Percentiles rank a stretch among this genome's conserved stretches.
These are phyloP conservation scores for Stemphylium lycopersici DNA, from an alignment of 2,329 filamentous ascomycete species.

Conservation along the genomic window DNA sequence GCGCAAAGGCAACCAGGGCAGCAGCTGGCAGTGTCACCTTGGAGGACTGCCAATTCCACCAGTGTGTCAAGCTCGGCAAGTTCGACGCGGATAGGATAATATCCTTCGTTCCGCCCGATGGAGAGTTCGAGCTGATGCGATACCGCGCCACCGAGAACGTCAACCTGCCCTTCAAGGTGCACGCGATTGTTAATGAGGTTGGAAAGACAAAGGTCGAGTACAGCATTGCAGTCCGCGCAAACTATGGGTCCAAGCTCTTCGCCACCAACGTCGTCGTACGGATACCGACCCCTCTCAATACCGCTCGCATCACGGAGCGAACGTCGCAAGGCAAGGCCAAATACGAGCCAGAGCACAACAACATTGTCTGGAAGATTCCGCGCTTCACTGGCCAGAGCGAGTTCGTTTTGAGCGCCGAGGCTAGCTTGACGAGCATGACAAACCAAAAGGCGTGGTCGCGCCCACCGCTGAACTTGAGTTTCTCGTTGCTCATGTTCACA, in stretches of 20 bases:
- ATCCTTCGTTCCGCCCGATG: constrained; percentile 94
- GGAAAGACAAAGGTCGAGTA: constrained; percentile 98
- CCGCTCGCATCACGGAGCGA: constrained; percentile 88
- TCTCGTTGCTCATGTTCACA: constrained; percentile 97
- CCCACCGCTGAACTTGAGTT: constrained; percentile 88
- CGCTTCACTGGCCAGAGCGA: constrained; percentile 98
- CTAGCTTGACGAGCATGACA: constrained; percentile 93
- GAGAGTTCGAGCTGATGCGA: constrained; percentile 98
- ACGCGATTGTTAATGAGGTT: constrained; percentile 97
- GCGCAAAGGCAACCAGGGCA: constrained; percentile 89
- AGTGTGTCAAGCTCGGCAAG: constrained; percentile 96
- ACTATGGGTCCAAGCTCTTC: constrained; percentile 95
- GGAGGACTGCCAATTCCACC: constrained; percentile 98
- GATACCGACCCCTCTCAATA: constrained; percentile 95
- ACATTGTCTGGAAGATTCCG: constrained; percentile 98
- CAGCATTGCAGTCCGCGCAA: constrained; percentile 95
- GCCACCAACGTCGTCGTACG: constrained; percentile 94
- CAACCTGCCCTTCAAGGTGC: constrained; percentile 97
- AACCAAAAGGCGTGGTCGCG: constrained; percentile 97
- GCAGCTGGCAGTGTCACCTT: constrained; percentile 94
- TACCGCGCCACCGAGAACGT: constrained; percentile 99
- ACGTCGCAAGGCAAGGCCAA: constrained; percentile 97
- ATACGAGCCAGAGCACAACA: constrained; percentile 97
- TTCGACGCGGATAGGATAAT: constrained; percentile 98
- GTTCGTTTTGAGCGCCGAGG: constrained; percentile 92